Base-by-base conservation (phyloP, 129 eudicot species). In the Oenanthe sinensis region DNA sequence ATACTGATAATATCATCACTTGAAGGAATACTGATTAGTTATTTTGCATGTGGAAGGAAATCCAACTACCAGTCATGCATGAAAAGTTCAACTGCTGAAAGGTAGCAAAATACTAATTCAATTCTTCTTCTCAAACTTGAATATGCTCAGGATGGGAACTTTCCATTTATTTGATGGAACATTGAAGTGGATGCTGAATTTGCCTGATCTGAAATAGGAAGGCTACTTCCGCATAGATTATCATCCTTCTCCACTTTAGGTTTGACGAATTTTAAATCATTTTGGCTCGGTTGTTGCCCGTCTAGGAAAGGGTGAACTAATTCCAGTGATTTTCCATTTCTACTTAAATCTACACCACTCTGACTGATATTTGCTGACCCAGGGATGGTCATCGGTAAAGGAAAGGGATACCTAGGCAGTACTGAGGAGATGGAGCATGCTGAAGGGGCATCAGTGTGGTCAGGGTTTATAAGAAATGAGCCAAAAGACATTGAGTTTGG, bases 241-340 rank as follows among this genome's bases (percentile, higher is more conserved):
- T 84, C 83, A 48, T 85, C 85, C 73, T 79, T 87, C 85, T 88
- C 92, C 40, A 79, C 63, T 84, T 88, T 86, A 22, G 89, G 93
- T 63, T 74, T 83, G 65, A 87, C 5, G 42, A 81, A 70, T 63
- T 83, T 83, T 46, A 71, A 46, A 70, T 85, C 81, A 55, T 78
- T 75, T 60, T 82, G 86, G 54, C 74, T 82, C 43, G 76, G 37
- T 19, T 46, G 78, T 71, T 83, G 91, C 67, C 83, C 79, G 39
- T 81, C 81, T 55, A 77, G 74, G 73, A 85, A 82, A 77, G 84
- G 54, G 62, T 78, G 85, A 24, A 70, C 46, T 75, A 67, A 52
- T 75, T 63, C 83, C 33, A 46, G 43, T 68, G 58, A 75, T 36
- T 72, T 82, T 77, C 82, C 79, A 36, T 81, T 58, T 19, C 62